Evolutionary conservation across 2,329 filamentous ascomycete genomes (phyloP).

Genomic region (Lachnellula subtilissima): DNA sequence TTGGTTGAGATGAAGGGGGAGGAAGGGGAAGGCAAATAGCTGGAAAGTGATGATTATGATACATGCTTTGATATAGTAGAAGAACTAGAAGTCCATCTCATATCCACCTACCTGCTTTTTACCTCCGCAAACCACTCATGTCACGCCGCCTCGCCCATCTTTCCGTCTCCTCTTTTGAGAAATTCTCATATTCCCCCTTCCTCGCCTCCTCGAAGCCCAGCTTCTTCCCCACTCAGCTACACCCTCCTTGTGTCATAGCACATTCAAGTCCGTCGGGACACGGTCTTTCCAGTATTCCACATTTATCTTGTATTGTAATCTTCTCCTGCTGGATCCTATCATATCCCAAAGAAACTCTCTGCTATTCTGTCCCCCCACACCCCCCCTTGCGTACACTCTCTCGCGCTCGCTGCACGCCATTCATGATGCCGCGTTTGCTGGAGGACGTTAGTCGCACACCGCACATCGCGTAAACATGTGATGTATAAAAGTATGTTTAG

Average conservation of each 20-base stretch:
- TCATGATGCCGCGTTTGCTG: too few species aligned
- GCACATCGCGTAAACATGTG: too few species aligned
- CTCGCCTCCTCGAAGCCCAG: conserved; percentile 15
- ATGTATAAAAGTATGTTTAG: too few species aligned
- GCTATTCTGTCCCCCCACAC: conserved; percentile 4
- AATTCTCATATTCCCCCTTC: conserved; percentile 15
- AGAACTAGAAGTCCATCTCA: background rate
- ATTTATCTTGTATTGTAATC: too few species aligned
- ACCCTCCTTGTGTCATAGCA: conserved; percentile 13
- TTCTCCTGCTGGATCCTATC: conserved; percentile 2
- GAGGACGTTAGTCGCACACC: too few species aligned
- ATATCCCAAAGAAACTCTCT: conserved; percentile 14
- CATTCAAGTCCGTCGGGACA: conserved; percentile 15
- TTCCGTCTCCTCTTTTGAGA: conserved; percentile 5
- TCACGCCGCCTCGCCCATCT: conserved; percentile 6
- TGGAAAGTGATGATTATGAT: background rate
- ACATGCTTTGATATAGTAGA: background rate
- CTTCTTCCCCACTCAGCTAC: conserved; percentile 15
- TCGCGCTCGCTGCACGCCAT: too few species aligned
- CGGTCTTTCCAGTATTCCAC: conserved; percentile 11
- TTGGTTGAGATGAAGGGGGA: background rate
- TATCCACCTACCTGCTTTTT: background rate
- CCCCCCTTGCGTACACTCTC: background rate
- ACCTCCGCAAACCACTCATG: conserved; percentile 9
- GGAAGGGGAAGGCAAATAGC: background rate